phyloP scores from a whole-genome alignment of 1,284 basidiomycete species.

The Laetiporus sulphureus region DNA sequence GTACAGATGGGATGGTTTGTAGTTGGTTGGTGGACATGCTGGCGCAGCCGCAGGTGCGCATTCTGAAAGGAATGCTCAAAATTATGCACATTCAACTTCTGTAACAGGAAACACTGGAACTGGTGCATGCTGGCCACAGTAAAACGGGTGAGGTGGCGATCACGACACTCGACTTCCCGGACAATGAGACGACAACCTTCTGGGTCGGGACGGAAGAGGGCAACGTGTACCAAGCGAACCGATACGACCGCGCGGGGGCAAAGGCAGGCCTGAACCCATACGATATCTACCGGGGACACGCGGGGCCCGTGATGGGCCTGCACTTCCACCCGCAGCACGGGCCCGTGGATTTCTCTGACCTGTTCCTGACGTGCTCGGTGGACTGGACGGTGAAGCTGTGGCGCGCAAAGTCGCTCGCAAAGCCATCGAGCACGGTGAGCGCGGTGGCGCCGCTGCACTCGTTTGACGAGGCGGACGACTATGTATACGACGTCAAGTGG shows the following conservation, averaged over 20 bases:
- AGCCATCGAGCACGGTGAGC: slow-evolving; percentile 49
- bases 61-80: background rate
- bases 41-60: slow-evolving; percentile 84
- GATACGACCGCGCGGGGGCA: slow-evolving; percentile 92
- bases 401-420: slow-evolving; percentile 69
- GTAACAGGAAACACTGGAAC: slow-evolving; percentile 82
- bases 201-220: slow-evolving; percentile 98
- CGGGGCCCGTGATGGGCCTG: slow-evolving; percentile 89
- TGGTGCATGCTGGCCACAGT: slow-evolving; percentile 81
- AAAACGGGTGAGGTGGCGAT: slow-evolving; percentile 96
- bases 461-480: slow-evolving; percentile 95
- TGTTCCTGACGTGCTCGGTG: slow-evolving; percentile 87
- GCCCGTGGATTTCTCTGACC: slow-evolving; percentile 89
- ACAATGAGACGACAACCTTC: slow-evolving; percentile 93
- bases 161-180: slow-evolving; percentile 88
- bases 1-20: slow-evolving; percentile 94
- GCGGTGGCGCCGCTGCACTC: slow-evolving; percentile 73
- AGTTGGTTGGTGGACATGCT: slow-evolving; percentile 99
- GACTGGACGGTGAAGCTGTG: slow-evolving; percentile 98
- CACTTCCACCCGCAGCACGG: slow-evolving; percentile 92
- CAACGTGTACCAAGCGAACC: slow-evolving; percentile 90
- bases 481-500: slow-evolving; percentile 99
- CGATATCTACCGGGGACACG: slow-evolving; percentile 89
- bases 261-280: slow-evolving; percentile 92
- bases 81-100: slow-evolving; percentile 5